phyloP scores from a whole-genome alignment of 1,284 basidiomycete species.

The Sporisorium sorghi region DNA sequence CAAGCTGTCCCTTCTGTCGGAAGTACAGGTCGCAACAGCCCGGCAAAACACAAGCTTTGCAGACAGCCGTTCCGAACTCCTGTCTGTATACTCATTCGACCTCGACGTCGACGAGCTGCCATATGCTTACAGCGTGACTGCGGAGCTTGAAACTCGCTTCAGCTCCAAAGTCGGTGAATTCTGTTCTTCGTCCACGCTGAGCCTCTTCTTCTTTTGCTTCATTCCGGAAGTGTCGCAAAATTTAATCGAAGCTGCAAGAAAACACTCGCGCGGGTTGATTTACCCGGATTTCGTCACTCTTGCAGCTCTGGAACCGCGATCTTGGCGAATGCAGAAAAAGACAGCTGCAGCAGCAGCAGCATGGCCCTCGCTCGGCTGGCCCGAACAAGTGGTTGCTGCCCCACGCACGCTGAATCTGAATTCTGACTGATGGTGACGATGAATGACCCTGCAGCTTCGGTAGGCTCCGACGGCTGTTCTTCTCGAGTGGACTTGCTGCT shows the following conservation, averaged over 20 bases:
- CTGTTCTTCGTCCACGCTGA: too few species aligned
- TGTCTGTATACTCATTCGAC: not conserved
- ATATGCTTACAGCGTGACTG: too few species aligned
- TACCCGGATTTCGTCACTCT: slow-evolving; percentile 20
- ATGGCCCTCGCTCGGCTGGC: not conserved
- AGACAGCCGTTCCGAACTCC: not conserved
- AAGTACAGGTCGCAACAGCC: not conserved
- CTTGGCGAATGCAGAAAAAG: not conserved
- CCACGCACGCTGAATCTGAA: not conserved
- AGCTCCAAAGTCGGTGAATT: too few species aligned
- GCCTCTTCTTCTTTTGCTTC: too few species aligned
- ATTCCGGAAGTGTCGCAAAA: slow-evolving; percentile 9
- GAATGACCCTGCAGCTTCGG: not conserved
- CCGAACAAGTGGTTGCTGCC: not conserved
- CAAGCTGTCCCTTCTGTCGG: not conserved
- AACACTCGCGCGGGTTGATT: slow-evolving; percentile 10
- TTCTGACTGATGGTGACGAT: not conserved
- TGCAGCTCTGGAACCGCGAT: not conserved
- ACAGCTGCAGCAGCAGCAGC: too few species aligned
- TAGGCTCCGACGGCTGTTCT: not conserved
- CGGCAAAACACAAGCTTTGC: not conserved
- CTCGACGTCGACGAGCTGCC: not conserved
- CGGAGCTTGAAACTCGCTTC: too few species aligned
- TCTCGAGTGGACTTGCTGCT: too few species aligned
- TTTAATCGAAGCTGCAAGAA: slow-evolving; percentile 5